Percentiles rank a stretch among this genome's conserved stretches.
Evolutionary conservation across 169 alveolate species (phyloP).

Genomic region (Cyclospora cayetanensis): DNA sequence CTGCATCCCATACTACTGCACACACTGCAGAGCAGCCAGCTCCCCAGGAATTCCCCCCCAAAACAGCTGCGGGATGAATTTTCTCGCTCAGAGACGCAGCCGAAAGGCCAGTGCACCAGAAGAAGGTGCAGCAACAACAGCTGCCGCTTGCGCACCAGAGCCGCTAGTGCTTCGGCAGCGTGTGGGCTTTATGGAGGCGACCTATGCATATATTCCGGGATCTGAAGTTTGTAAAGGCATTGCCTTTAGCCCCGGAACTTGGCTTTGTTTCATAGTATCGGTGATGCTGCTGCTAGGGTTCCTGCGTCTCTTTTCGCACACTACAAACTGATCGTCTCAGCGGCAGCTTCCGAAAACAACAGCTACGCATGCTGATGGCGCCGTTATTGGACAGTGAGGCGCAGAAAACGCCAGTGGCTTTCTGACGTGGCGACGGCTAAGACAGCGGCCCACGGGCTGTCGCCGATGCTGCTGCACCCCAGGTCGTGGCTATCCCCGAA

Average conservation of each 20-base stretch:
- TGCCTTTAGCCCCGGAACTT: neutral
- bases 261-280: neutral
- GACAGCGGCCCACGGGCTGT: neutral
- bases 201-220: neutral
- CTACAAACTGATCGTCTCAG: neutral
- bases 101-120: no score
- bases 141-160: neutral
- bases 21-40: no score
- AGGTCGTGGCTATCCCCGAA: no score
- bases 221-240: neutral
- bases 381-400: neutral
- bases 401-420: no score
- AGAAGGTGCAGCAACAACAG: neutral
- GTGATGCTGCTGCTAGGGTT: conserved; percentile 24
- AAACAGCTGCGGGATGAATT: no score
- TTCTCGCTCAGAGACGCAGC: no score
- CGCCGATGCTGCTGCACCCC: neutral
- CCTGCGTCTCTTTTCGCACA: neutral
- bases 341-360: conserved; percentile 12
- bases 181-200: conserved; percentile 5
- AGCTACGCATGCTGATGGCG: neutral
- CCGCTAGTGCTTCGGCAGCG: conserved; percentile 29
- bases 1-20: no score
- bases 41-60: no score
- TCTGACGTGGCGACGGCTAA: neutral